Percentiles rank a stretch among this genome's conserved stretches.
Conservation (phyloP, 805 yeast genomes). For the Wickerhamomyces subpelliculosus region DNA sequence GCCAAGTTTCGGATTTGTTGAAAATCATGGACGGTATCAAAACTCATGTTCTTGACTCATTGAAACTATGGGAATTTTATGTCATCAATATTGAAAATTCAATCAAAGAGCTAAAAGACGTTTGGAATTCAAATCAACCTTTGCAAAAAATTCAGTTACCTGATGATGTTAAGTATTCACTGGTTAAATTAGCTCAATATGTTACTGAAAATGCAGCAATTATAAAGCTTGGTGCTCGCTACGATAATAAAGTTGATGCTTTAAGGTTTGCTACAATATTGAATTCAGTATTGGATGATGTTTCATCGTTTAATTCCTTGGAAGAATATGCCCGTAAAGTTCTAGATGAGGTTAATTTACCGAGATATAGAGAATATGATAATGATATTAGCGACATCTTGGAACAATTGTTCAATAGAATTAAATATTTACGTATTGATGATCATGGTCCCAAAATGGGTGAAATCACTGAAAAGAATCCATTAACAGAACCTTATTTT, state of each 20-base stretch:
- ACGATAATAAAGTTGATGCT: slow-evolving; percentile 46
- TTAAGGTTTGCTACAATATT: slow-evolving; percentile 47
- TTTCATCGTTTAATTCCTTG: slow-evolving; percentile 20
- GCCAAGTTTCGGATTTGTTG: slow-evolving; percentile 46
- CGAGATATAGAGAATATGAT: slow-evolving; percentile 68
- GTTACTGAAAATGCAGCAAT: slow-evolving; percentile 34
- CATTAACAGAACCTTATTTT: slow-evolving; percentile 83
- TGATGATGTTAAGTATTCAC: slow-evolving; percentile 29
- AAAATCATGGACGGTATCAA: slow-evolving; percentile 62
- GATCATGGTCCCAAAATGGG: slow-evolving; percentile 80
- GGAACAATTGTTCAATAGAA: slow-evolving; percentile 68
- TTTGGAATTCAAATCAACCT: slow-evolving; percentile 27
- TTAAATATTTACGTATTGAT: slow-evolving; percentile 70
- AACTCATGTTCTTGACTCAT: slow-evolving; percentile 54
- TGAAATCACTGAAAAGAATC: slow-evolving; percentile 44
- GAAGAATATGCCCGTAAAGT: slow-evolving; percentile 40
- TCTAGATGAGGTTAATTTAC: slow-evolving; percentile 71
- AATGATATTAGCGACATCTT: slow-evolving; percentile 60
- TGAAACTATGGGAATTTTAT: slow-evolving; percentile 85
- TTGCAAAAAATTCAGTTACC: slow-evolving; percentile 37
- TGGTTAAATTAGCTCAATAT: slow-evolving; percentile 41
- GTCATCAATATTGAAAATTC: slow-evolving; percentile 51
- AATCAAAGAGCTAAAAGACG: slow-evolving; percentile 29
- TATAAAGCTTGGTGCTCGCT: slow-evolving; percentile 39
- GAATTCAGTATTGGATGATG: slow-evolving; percentile 27